Base-by-base conservation (phyloP, 257 asterid species). In the Scutellaria minor region DNA sequence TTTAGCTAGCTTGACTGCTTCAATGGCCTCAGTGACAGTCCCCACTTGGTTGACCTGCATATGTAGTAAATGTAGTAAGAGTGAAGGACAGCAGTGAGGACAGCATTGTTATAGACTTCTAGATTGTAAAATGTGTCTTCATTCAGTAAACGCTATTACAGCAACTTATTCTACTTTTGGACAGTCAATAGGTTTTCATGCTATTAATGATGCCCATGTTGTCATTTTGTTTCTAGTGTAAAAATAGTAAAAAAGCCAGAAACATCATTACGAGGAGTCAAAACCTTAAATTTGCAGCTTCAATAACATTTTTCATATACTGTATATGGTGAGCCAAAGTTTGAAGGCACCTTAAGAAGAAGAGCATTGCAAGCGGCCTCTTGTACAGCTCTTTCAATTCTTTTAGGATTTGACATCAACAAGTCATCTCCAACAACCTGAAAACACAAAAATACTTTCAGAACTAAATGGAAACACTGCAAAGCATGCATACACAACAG, bases 341-440 rank as follows among this genome's bases (percentile, higher is more conserved):
- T 68, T 13, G 42, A 61, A 72, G 68, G 68, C 75, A 91, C 99
- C 99, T 95, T 95, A 42, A 95, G 85, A 70, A 88, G 84, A 79
- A 95, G 95, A 76, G 96, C 85, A 78, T 87, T 92, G 82, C 99
- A 95, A 75, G 96, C 84, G 61, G 89, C 83, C 81, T 95, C 98
- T 64, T 77, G 84, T 71, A 84, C 84, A 66, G 99, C 99, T 83
- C 86, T 90, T 85, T 92, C 96, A 63, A 95, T 90, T 78, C 98
- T 85, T 82, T 90, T 92, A 63, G 96, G 92, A 84, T 87, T 90
- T 68, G 98, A 95, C 91, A 82, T 86, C 88, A 95, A 66, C 68
- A 92, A 77, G 77, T 84, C 96, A 77, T 84, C 97, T 66, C 98
- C 99, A 24, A 92, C 97, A 60, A 92, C 97, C 99, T 95, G 93